Percentiles rank a stretch among this genome's conserved stretches.
Conservation (phyloP, 1,284 basidiomycete species). For the Apiotrichum porosum region DNA sequence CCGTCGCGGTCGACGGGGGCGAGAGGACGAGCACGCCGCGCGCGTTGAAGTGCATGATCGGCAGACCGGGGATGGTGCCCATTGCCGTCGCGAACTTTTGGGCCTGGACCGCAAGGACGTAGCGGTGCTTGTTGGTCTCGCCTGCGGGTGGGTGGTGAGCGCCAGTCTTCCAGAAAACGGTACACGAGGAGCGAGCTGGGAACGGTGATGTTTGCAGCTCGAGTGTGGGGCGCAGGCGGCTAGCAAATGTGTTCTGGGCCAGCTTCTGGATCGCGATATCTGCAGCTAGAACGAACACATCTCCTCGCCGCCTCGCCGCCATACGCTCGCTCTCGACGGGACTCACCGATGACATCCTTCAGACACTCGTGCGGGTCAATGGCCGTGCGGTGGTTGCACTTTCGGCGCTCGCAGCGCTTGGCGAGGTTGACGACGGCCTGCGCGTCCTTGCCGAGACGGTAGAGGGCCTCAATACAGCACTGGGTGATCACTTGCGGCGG, state of each 20-base stretch:
- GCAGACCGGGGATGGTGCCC: conserved; percentile 69
- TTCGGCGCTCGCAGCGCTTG: conserved; percentile 84
- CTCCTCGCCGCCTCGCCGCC: background rate
- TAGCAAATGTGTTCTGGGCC: too few relatives aligned
- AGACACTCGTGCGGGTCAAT: conserved; percentile 82
- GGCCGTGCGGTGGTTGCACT: conserved; percentile 85
- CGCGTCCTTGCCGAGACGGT: conserved; percentile 64
- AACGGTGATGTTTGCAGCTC: too few relatives aligned
- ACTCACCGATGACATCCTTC: conserved; percentile 69
- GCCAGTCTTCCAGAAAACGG: background rate
- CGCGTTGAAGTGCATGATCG: conserved; percentile 77
- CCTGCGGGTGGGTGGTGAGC: conserved; percentile 52
- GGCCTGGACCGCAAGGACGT: conserved; percentile 77
- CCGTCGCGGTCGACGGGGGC: conserved; percentile 71
- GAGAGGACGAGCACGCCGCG: conserved; percentile 86
- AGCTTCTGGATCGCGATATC: too few relatives aligned
- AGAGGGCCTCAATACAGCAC: conserved; percentile 86
- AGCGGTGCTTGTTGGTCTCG: conserved; percentile 82
- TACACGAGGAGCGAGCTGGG: too few relatives aligned
- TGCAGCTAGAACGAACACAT: too few relatives aligned
- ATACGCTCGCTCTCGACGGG: too few relatives aligned
- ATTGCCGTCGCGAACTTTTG: conserved; percentile 62
- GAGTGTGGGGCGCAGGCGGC: too few relatives aligned
- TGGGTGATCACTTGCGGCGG: conserved; percentile 81
- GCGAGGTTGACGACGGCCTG: conserved; percentile 77